These are phyloP conservation scores for Globisporangium rhizosaccharum DNA, from an alignment of 352 stramenopile species.

Conservation along the genomic window DNA sequence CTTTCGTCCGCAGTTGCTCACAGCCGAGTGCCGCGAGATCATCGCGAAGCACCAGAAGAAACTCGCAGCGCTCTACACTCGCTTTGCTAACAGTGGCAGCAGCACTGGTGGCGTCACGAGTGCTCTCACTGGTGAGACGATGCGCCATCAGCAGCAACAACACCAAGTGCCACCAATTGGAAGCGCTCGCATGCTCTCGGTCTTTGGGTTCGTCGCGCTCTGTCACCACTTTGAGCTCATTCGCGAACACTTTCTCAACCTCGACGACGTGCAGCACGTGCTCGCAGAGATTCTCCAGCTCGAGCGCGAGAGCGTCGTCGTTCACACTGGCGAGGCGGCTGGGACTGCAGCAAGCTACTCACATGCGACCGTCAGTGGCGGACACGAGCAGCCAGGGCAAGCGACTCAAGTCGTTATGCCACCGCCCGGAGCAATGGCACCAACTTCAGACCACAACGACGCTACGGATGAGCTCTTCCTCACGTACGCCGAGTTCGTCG, in stretches of 20 bases:
- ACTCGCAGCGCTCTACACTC: slow-evolving; percentile 34
- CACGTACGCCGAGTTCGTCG: slow-evolving; percentile 56
- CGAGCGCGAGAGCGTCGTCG: slow-evolving; percentile 40
- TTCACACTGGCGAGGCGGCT: slow-evolving; percentile 3
- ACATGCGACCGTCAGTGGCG: neutral
- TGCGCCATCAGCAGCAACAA: neutral
- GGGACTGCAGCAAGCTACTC: neutral
- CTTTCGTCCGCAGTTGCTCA: slow-evolving; percentile 44
- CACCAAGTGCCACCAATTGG: neutral
- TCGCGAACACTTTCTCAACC: slow-evolving; percentile 49
- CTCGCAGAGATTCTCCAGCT: slow-evolving; percentile 54
- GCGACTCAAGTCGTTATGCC: neutral
- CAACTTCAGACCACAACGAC: slow-evolving; percentile 2
- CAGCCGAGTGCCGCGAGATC: slow-evolving; percentile 40
- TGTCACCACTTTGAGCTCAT: slow-evolving; percentile 53
- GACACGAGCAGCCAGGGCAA: neutral
- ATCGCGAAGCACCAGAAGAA: slow-evolving; percentile 46
- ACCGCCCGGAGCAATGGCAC: neutral
- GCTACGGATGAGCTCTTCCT: slow-evolving; percentile 31
- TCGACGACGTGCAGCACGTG: slow-evolving; percentile 60
- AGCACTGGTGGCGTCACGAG: neutral
- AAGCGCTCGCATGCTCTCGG: slow-evolving; percentile 32
- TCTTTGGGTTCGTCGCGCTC: slow-evolving; percentile 35
- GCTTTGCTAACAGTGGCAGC: slow-evolving; percentile 23
- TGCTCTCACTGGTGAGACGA: neutral